These are phyloP conservation scores for Fomitopsis serialis DNA, from an alignment of 768 basidiomycete genomes.

Conservation along the genomic window DNA sequence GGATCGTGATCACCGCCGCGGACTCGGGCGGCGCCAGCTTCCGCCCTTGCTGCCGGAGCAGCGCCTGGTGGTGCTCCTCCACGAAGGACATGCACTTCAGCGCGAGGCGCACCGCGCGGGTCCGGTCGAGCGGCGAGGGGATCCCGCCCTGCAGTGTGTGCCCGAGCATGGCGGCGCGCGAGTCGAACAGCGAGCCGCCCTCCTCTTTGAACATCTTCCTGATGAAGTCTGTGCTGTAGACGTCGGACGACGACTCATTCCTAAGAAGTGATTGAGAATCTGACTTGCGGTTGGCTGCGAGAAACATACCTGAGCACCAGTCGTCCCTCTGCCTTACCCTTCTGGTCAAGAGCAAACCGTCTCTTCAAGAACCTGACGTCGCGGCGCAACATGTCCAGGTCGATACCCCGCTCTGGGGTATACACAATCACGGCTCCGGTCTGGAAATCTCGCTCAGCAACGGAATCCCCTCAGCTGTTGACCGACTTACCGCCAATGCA, in stretches of 20 bases:
- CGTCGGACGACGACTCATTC: constrained; percentile 78
- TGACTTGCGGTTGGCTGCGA: background rate
- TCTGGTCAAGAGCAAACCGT: constrained; percentile 79
- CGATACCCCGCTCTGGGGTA: constrained; percentile 88
- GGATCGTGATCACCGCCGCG: constrained; percentile 89
- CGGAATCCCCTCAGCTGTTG: background rate
- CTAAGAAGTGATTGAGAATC: constrained; percentile 31
- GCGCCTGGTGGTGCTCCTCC: constrained; percentile 65
- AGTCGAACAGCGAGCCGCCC: constrained; percentile 87
- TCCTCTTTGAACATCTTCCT: constrained; percentile 95
- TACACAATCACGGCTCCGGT: constrained; percentile 91
- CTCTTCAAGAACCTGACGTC: constrained; percentile 88
- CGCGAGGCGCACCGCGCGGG: constrained; percentile 84
- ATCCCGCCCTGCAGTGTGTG: constrained; percentile 96
- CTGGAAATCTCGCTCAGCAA: constrained; percentile 31
- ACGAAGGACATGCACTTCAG: constrained; percentile 93
- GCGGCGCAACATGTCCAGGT: constrained; percentile 69
- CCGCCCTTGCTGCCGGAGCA: constrained; percentile 48
- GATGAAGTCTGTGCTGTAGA: constrained; percentile 89
- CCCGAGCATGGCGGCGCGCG: constrained; percentile 91
- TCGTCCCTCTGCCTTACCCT: constrained; percentile 89
- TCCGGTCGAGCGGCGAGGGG: constrained; percentile 92
- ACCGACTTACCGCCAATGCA: constrained; percentile 77
- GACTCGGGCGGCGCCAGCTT: constrained; percentile 56
- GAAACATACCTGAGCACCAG: constrained; percentile 77